These are phyloP conservation scores for Pyronema omphalodes DNA, from an alignment of 495 filamentous ascomycete genomes.

Conservation along the genomic window DNA sequence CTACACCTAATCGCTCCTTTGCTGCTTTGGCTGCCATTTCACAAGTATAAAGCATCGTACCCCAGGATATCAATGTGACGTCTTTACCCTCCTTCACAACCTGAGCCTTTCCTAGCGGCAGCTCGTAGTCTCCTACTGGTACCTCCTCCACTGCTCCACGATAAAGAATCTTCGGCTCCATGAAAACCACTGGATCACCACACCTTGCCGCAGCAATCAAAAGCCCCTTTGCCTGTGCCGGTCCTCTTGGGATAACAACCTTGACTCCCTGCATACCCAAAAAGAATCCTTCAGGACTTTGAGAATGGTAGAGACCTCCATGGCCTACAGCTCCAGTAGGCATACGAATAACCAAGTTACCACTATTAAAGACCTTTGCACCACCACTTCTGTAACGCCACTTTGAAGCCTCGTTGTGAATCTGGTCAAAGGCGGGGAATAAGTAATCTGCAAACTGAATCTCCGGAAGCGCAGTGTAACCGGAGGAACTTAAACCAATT, in stretches of 20 bases:
- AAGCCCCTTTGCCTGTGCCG: slow-evolving; percentile 81
- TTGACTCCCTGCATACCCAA: slow-evolving; percentile 78
- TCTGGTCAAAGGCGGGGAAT: slow-evolving; percentile 89
- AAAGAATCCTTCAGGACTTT: slow-evolving; percentile 84
- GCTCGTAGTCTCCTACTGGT: slow-evolving; percentile 57
- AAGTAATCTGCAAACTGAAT: slow-evolving; percentile 98
- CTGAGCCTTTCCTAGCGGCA: slow-evolving; percentile 80
- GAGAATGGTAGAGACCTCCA: slow-evolving; percentile 85
- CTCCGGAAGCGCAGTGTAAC: slow-evolving; percentile 85
- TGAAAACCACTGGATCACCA: slow-evolving; percentile 83
- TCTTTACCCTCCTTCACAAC: slow-evolving; percentile 68
- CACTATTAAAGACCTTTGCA: slow-evolving; percentile 42
- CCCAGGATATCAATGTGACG: slow-evolving; percentile 77
- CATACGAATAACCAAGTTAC: slow-evolving; percentile 83
- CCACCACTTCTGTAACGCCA: slow-evolving; percentile 67
- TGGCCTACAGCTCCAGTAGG: slow-evolving; percentile 91
- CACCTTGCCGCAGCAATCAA: slow-evolving; percentile 56
- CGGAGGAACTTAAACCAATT: slow-evolving; percentile 73
- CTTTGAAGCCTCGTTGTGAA: slow-evolving; percentile 94
- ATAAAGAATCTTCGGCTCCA: slow-evolving; percentile 94
- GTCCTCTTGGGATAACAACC: slow-evolving; percentile 79
- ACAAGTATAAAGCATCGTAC: slow-evolving; percentile 80
- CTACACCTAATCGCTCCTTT: slow-evolving; percentile 64
- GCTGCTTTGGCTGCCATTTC: slow-evolving; percentile 58
- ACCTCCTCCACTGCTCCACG: slow-evolving; percentile 92